Conservation (phyloP, 768 basidiomycete species). For the Roridomyces roridus region DNA sequence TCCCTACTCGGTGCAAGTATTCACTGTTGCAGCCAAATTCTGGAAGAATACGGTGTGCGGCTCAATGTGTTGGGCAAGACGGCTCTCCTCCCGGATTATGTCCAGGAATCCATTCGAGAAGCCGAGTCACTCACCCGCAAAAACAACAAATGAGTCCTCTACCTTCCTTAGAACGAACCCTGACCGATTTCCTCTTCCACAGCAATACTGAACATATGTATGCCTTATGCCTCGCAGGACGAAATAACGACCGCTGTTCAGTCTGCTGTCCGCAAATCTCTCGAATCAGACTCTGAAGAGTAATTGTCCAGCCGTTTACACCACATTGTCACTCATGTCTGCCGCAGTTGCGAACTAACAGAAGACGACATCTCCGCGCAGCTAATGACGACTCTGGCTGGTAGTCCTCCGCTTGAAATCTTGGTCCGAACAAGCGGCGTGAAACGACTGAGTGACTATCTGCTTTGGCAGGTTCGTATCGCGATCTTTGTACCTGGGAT, state of each 20-base stretch:
- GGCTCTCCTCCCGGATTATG: constrained; percentile 77
- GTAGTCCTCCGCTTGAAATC: constrained; percentile 86
- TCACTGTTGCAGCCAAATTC: constrained; percentile 61
- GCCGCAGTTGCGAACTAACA: constrained; percentile 47
- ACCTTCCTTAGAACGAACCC: neutral
- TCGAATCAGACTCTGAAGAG: constrained; percentile 31
- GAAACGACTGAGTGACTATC: constrained; percentile 83
- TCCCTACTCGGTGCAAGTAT: neutral
- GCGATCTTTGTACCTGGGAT: no score
- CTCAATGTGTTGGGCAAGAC: constrained; percentile 82
- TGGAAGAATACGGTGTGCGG: constrained; percentile 83
- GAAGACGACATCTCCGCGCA: constrained; percentile 71
- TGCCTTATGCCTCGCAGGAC: constrained; percentile 91
- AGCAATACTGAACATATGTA: constrained; percentile 89
- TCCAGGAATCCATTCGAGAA: constrained; percentile 68
- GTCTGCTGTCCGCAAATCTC: constrained; percentile 48
- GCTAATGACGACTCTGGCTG: constrained; percentile 67
- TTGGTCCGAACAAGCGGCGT: constrained; percentile 93
- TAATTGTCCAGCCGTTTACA: neutral
- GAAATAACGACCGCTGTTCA: constrained; percentile 88
- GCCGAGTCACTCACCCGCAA: constrained; percentile 81
- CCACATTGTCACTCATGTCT: neutral
- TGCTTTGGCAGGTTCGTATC: constrained; percentile 91
- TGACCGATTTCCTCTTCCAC: constrained; percentile 44
- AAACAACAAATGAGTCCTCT: constrained; percentile 63